Evolutionary conservation across 2,329 filamentous ascomycete genomes (phyloP).

Genomic region (Aspergillus sp.): DNA sequence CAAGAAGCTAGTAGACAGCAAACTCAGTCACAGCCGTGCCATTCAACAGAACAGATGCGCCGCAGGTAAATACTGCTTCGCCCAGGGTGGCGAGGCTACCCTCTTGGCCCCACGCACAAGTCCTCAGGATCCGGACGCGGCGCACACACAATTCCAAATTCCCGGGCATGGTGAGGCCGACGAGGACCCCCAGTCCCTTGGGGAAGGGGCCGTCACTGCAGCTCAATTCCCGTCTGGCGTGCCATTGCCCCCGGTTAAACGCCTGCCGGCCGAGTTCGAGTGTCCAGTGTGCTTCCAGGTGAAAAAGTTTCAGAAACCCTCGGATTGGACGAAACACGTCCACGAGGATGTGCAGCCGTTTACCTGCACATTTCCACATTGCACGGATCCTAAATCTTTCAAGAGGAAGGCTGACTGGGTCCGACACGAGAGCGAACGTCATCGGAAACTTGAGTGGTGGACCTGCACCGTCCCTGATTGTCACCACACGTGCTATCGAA

Average conservation of each 20-base stretch:
- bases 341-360: conserved; percentile 93
- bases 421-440: conserved; percentile 86
- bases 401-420: conserved; percentile 97
- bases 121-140: conserved; percentile 58
- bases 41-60: conserved; percentile 60
- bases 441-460: conserved; percentile 90
- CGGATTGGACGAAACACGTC: conserved; percentile 95
- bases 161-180: conserved; percentile 58
- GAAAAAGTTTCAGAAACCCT: conserved; percentile 86
- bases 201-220: conserved; percentile 67
- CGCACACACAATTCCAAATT: conserved; percentile 55
- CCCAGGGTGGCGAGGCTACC: conserved; percentile 64
- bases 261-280: conserved; percentile 83
- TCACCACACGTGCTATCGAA: conserved; percentile 76
- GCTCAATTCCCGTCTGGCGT: conserved; percentile 80
- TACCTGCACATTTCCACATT: conserved; percentile 84
- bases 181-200: conserved; percentile 63
- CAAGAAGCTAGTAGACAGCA: conserved; percentile 69
- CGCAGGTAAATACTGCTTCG: conserved; percentile 63
- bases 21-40: conserved; percentile 66
- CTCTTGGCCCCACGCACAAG: conserved; percentile 56
- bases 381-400: conserved; percentile 84
- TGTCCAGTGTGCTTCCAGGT: conserved; percentile 82
- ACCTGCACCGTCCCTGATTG: conserved; percentile 79
- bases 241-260: conserved; percentile 73